These are phyloP conservation scores for Halophytophthora polymorphica DNA, from an alignment of 352 stramenopile genomes.

Conservation along the genomic window DNA sequence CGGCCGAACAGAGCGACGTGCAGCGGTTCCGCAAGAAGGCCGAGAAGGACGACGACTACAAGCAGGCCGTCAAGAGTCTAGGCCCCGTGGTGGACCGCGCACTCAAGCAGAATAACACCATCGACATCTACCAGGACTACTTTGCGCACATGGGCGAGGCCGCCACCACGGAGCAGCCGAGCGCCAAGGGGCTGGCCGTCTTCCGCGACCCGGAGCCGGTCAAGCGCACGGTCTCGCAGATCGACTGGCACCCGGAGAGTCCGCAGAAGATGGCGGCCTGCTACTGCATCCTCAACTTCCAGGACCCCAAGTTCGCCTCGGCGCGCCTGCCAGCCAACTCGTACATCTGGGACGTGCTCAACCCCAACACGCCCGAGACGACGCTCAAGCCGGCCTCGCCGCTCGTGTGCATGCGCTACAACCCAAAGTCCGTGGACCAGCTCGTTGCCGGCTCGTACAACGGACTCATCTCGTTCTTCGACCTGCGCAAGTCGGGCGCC, in stretches of 20 bases:
- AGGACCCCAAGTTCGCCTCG: constrained; percentile 91
- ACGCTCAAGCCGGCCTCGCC: constrained; percentile 89
- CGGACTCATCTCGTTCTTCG: constrained; percentile 96
- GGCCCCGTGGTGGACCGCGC: constrained; percentile 90
- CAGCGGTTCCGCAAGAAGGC: constrained; percentile 96
- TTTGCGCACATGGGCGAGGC: constrained; percentile 90
- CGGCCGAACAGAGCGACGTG: constrained; percentile 95
- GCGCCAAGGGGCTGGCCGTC: constrained; percentile 94
- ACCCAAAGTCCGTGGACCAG: constrained; percentile 95
- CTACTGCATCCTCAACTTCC: constrained; percentile 95
- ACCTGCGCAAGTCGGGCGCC: constrained; percentile 91
- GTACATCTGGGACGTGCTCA: constrained; percentile 97
- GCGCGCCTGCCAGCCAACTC: constrained; percentile 75
- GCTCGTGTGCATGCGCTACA: constrained; percentile 94
- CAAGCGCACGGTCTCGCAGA: constrained; percentile 93
- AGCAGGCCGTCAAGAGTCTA: constrained; percentile 91
- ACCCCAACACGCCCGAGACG: constrained; percentile 95
- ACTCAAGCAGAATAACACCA: constrained; percentile 98
- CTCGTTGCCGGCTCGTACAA: constrained; percentile 96
- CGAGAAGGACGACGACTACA: constrained; percentile 97
- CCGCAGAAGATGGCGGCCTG: constrained; percentile 95
- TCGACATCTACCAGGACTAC: constrained; percentile 98
- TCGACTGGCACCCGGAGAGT: constrained; percentile 97
- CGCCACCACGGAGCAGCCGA: constrained; percentile 93
- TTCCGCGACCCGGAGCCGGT: constrained; percentile 95